Base-by-base conservation (phyloP, 352 stramenopile genomes). In the Aphanomyces astaci region DNA sequence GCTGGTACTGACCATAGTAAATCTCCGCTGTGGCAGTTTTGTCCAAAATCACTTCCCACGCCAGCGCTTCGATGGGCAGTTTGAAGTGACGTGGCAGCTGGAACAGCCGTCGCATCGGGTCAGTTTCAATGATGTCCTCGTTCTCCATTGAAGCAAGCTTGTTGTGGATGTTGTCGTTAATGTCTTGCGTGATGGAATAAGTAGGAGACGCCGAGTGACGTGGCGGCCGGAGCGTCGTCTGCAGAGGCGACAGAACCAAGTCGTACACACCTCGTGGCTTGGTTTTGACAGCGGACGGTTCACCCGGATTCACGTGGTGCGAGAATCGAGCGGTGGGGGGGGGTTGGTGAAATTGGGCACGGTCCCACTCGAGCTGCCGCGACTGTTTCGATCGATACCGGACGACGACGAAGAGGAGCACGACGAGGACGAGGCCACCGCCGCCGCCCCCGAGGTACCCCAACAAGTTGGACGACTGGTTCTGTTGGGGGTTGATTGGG, bases 1-100 rank as follows among this genome's bases (percentile, higher is more conserved):
- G 56, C n/a, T 36, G 43, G 25, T 55, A 64, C 36, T 64, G 36
- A 13, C 43, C 56, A n/a, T 64, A 53, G 36, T 64, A 64, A 17
- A 53, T 64, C 31, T 64, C 56, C 13, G 25, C 28, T 4, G 56
- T 24, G 36, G 56, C 11, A 4, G 36, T 51, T 19, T 55, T 25
- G 56, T 57, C 43, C 0, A 64, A 19, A 4, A 64, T 24, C 4
- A 36, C 33, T 7, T 49, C 43, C 36, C 56, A 64, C 56, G 7
- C 15, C 5, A 59, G 51, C 15, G 51, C 25, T 39, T 64, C 43
- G 56, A 64, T 24, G 7, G 43, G 0, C 19, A 49, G 17, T 56
- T 53, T 56, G 30, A 64, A 7, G 25, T 56, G 27, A 5, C 7
- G 24, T 15, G 30, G 19, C 11, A 64, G 56, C 7, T 22, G 56